Evolutionary conservation across 805 yeast species (phyloP), one percentile per base, ranked within the genome.

Genomic region (Wickerhamiella alocasiicola): DNA sequence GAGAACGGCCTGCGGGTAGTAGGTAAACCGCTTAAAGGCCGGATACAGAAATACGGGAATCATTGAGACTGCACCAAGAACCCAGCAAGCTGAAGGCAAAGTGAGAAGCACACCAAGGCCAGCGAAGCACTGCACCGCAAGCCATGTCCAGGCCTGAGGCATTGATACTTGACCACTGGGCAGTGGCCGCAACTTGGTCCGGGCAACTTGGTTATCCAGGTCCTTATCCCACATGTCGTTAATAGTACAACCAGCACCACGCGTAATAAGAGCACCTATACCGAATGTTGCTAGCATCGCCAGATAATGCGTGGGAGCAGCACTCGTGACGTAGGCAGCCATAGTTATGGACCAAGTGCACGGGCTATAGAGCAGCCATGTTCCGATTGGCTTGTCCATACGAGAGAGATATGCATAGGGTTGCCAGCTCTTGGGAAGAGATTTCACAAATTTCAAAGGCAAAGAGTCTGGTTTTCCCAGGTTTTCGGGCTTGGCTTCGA

Each of bases 171-270:
- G 66, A 0, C 94, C 88, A 26, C 94, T 74, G 0, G 99, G 87
- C 36, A 91, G 69, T n/a, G 99, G 99, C 53, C 99, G 67, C 54
- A 78, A 83, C 37, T 77, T 72, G 2, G 97, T 88, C 48, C 99
- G 71, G 6, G 80, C 79, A 3, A 91, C 98, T 58, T 84, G 72
- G 47, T 71, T 68, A 54, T 91, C 99, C 36, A 87, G 65, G 45
- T 88, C 68, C 40, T 84, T 66, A 56, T 91, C 99, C 56, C 78
- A 66, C 33, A 88, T 66, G 60, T 91, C 99, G 57, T 91, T 91
- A 42, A 91, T 78, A 0, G 95, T 87, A 58, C 99, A 91, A 0
- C 98, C 99, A 1, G 95, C 96, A 20, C 97, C 95, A 59, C 99
- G 72, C 94, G 93, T 91, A 13, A 88, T 68, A 29, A 87, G 53